A percentile compares a stretch with the other conserved stretches of the same genome.
Evolutionary conservation across 805 yeast genomes (phyloP).

Genomic region (Hanseniaspora pseudoguilliermondii): DNA sequence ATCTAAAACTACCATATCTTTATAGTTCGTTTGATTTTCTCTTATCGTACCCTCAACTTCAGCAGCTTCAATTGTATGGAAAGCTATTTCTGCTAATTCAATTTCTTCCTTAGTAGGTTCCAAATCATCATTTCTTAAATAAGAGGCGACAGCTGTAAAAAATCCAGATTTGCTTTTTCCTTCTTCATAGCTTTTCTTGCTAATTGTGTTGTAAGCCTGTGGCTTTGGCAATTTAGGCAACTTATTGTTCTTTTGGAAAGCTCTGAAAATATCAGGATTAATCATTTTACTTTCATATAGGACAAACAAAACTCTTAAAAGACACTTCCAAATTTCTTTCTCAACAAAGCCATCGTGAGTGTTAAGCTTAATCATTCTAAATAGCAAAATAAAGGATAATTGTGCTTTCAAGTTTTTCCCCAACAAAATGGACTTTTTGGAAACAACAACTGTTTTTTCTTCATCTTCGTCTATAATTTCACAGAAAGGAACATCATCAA

Average conservation of each 20-base stretch:
- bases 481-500: slow-evolving; percentile 31
- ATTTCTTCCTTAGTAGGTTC: slow-evolving; percentile 93
- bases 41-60: slow-evolving; percentile 45
- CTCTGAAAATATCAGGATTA: slow-evolving; percentile 50
- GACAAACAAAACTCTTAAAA: slow-evolving; percentile 47
- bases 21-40: slow-evolving; percentile 30
- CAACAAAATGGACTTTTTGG: slow-evolving; percentile 67
- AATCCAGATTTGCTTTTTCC: slow-evolving; percentile 44
- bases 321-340: slow-evolving; percentile 42
- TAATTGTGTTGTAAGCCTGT: slow-evolving; percentile 53
- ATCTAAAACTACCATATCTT: slow-evolving; percentile 23
- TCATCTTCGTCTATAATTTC: slow-evolving; percentile 39
- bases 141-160: slow-evolving; percentile 84
- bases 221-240: slow-evolving; percentile 47
- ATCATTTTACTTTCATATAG: slow-evolving; percentile 63
- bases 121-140: slow-evolving; percentile 76
- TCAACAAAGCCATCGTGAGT: slow-evolving; percentile 32
- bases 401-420: slow-evolving; percentile 91
- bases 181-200: slow-evolving; percentile 33
- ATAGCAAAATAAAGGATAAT: slow-evolving; percentile 70
- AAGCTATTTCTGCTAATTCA: slow-evolving; percentile 67
- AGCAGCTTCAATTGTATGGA: slow-evolving; percentile 70
- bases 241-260: slow-evolving; percentile 46
- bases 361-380: slow-evolving; percentile 57
- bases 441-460: slow-evolving; percentile 43